phyloP scores from a whole-genome alignment of 108 stramenopile species.

The Aurantiochytrium sp. region DNA sequence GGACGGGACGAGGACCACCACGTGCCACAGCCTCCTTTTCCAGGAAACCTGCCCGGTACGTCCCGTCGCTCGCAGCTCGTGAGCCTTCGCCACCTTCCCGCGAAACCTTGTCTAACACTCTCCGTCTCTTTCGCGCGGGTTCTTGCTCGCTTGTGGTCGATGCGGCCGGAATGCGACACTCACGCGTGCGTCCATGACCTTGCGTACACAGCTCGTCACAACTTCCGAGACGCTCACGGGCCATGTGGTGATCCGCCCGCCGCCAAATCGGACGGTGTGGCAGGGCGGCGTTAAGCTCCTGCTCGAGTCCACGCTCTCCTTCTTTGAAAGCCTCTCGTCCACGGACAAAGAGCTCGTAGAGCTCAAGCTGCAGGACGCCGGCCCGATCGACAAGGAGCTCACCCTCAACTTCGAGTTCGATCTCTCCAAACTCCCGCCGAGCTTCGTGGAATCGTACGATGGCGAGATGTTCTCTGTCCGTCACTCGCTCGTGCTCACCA shows the following conservation, averaged over 20 bases:
- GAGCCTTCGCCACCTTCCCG: too few relatives aligned
- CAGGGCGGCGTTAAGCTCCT: neutral
- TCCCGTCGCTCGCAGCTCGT: too few relatives aligned
- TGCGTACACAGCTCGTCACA: neutral
- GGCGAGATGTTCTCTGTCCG: conserved; percentile 16
- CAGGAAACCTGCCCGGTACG: neutral
- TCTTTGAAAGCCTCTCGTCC: neutral
- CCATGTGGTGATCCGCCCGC: neutral
- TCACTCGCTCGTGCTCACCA: neutral
- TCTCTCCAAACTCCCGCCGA: neutral
- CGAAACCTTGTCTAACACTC: neutral
- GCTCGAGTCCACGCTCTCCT: neutral
- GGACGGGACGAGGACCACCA: neutral
- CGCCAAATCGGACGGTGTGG: neutral
- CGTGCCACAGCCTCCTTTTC: neutral
- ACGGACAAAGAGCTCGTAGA: neutral
- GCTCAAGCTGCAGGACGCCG: neutral
- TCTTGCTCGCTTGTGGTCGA: neutral
- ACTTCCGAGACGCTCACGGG: neutral
- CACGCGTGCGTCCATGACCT: too few relatives aligned
- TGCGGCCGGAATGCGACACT: too few relatives aligned
- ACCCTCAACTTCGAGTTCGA: neutral
- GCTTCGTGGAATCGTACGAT: neutral
- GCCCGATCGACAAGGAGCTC: neutral
- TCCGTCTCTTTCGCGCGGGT: neutral